Base-by-base conservation (phyloP, 768 basidiomycete genomes). In the Lactarius quietus region DNA sequence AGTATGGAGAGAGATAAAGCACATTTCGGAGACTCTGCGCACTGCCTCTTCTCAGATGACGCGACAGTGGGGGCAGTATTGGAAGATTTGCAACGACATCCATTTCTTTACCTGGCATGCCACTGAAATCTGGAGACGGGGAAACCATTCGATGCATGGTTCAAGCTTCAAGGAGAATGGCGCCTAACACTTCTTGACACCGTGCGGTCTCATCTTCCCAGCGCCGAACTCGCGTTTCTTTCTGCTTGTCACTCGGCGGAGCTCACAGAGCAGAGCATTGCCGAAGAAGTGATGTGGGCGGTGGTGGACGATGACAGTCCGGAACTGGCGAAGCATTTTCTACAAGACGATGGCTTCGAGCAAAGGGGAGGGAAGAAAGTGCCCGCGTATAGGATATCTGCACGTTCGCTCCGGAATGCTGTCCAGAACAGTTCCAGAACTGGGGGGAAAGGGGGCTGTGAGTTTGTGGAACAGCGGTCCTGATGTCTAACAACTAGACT, bases 271-370 rank as follows among this genome's bases (percentile, higher is more conserved):
- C 17, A 56, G 10, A 39, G n/a, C 20, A 35, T 52, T 17, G 29
- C 56, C 1, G 62, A 67, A 17, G 66, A 67, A 23, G 43, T 10
- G 18, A 48, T 64, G 57, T 68, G 67, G 67, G 61, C 57, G 1
- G 61, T 68, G 54, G 52, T 15, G 10, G 59, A 61, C 26, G 39
- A 33, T 4, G 66, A 67, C 29, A 63, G 59, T 26, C 66, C 66
- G 39, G 18, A 36, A 18, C 15, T 68, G 29, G 67, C 64, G 6
- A 43, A 60, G 14, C 33, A 53, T 31, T 60, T n/a, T 65, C 38
- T 65, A 65, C 33, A 39, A 39, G 38, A 26, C 28, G 29, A 43
- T 35, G 33, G 20, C 45, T 56, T 17, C 8, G 15, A 9, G 18
- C 2, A 6, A 56, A n/a, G 43, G 45, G 12, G 15, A 36, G 48